Evolutionary conservation across 805 yeast species (phyloP), one percentile per base, ranked within the genome.

Genomic region (Kodamaea jinghongensis): DNA sequence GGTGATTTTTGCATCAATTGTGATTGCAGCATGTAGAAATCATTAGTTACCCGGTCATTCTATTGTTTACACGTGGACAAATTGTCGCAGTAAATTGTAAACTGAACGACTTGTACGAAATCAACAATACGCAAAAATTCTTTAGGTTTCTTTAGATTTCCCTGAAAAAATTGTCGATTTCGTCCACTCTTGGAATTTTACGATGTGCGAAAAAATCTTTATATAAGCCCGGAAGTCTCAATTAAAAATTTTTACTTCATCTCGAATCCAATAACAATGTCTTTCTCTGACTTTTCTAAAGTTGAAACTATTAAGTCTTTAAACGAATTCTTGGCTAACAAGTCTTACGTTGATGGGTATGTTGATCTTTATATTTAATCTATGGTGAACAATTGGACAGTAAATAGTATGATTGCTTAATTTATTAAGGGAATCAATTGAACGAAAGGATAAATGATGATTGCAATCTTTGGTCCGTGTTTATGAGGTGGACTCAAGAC

Each of bases 301-400:
- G 75, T 79, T 60, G 89, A 83, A 52, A 46, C 70, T 50, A 54
- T 70, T 50, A 69, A 67, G 61, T 63, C 86, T 65, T 82, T 90
- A 67, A 82, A 90, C 86, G 77, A 78, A 57, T 79, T 77, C 79
- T 81, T 90, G 71, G 88, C 85, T 70, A 91, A 85, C 75, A 86
- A 88, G 80, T 86, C 96, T 56, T 90, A 89, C 87, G 67, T 90
- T 59, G 90, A 86, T 71, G 96, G 96, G 96, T 87, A 84, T 71
- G 96, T 86, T 38, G n/a, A n/a, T n/a, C n/a, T n/a, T n/a, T n/a
- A n/a, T n/a, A n/a, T n/a, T n/a, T n/a, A n/a, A n/a, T n/a, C n/a
- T 27, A 5, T 23, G 27, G 10, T 23, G 7, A n/a, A n/a, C n/a
- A n/a, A n/a, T 7, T 23, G 27, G 7, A 23, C 7, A 23, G 27